These are phyloP conservation scores for Colletotrichum lini DNA, from an alignment of 2,329 filamentous ascomycete genomes.

Conservation along the genomic window DNA sequence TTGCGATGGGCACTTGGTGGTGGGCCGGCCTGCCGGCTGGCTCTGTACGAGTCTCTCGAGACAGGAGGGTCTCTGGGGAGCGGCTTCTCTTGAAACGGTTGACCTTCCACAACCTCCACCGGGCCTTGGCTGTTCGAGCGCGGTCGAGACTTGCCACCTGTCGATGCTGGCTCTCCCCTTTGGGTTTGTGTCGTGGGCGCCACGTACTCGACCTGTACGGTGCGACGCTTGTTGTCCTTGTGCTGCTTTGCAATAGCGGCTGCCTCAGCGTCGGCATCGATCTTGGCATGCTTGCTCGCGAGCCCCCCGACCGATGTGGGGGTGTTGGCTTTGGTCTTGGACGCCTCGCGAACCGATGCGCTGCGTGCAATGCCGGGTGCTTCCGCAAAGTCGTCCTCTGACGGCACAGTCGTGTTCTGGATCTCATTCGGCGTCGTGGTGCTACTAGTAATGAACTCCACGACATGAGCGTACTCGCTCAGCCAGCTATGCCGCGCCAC, in stretches of 20 bases:
- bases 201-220: slow-evolving; percentile 98
- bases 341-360: slow-evolving; percentile 90
- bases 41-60: slow-evolving; percentile 59
- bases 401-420: slow-evolving; percentile 80
- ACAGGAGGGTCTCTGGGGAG: slow-evolving; percentile 71
- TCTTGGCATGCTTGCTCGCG: slow-evolving; percentile 79
- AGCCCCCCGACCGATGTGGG: slow-evolving; percentile 73
- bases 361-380: slow-evolving; percentile 70
- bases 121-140: slow-evolving; percentile 70
- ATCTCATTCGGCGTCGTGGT: slow-evolving; percentile 91
- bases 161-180: slow-evolving; percentile 67
- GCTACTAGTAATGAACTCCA: slow-evolving; percentile 96
- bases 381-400: slow-evolving; percentile 64
- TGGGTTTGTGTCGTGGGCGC: slow-evolving; percentile 89
- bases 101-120: slow-evolving; percentile 54
- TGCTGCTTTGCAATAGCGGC: slow-evolving; percentile 71
- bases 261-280: slow-evolving; percentile 76
- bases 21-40: slow-evolving; percentile 55
- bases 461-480: slow-evolving; percentile 95
- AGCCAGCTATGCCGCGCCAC: slow-evolving; percentile 98
- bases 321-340: slow-evolving; percentile 74
- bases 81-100: slow-evolving; percentile 67
- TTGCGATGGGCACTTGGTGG: slow-evolving; percentile 65
- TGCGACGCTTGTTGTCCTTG: slow-evolving; percentile 91
- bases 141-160: slow-evolving; percentile 52